Conservation (phyloP, 78 protist genomes). For the Protostelium mycophagum region DNA sequence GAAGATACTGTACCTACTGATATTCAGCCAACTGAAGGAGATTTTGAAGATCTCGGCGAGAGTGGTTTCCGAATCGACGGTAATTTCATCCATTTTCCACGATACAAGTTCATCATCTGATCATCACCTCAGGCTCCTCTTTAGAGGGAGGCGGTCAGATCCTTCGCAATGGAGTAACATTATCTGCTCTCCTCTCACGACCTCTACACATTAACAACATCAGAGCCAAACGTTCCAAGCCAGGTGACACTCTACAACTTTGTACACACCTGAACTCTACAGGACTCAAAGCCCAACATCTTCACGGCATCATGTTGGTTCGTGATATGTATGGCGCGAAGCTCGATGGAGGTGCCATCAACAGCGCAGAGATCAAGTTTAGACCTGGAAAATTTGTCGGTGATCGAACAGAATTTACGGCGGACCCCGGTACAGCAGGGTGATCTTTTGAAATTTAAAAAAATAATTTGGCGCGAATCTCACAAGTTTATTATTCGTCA, state of each 20-base stretch:
- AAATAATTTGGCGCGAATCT: too few species aligned
- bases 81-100: neutral
- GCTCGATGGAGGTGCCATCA: neutral
- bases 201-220: conserved; percentile 42
- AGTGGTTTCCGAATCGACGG: neutral
- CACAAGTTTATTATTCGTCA: too few species aligned
- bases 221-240: conserved; percentile 37
- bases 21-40: neutral
- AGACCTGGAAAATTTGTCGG: neutral
- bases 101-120: neutral
- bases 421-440: conserved; percentile 67
- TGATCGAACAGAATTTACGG: conserved; percentile 23
- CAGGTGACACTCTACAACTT: conserved; percentile 26
- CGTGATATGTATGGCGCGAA: conserved; percentile 32
- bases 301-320: conserved; percentile 56
- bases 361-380: neutral
- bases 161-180: conserved; percentile 50
- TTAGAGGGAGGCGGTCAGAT: conserved; percentile 81
- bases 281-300: conserved; percentile 61
- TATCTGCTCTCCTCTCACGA: conserved; percentile 27
- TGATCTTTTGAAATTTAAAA: too few species aligned
- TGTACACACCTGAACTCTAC: neutral
- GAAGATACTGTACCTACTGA: neutral
- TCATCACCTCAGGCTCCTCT: conserved; percentile 22
- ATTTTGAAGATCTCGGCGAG: neutral